Conservation (phyloP, 2,329 filamentous ascomycete genomes). For the Coniochaeta pulveracea region DNA sequence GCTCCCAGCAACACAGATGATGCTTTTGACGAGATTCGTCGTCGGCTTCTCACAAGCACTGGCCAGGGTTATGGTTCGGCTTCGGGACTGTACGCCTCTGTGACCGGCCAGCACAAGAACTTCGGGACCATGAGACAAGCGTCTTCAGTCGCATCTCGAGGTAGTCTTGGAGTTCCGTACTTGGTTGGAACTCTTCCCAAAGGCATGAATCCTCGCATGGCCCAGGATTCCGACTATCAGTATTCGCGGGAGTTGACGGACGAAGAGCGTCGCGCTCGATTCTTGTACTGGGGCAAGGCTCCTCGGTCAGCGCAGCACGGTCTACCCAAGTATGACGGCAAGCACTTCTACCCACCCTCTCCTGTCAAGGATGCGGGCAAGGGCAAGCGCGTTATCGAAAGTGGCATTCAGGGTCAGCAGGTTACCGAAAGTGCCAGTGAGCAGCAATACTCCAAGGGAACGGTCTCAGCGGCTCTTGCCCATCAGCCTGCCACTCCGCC, state of each 20-base stretch:
- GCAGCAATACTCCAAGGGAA: no score
- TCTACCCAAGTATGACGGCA: constrained; percentile 53
- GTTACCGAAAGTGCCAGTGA: no score
- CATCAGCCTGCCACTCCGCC: no score
- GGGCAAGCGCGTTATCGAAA: background rate
- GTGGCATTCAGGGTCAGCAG: no score
- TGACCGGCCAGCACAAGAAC: no score
- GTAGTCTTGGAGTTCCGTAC: constrained; percentile 30
- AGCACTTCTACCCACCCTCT: constrained; percentile 50
- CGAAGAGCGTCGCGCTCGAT: constrained; percentile 46
- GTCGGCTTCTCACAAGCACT: no score
- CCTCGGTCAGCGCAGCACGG: constrained; percentile 37
- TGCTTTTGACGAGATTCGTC: no score
- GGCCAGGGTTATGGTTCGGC: no score
- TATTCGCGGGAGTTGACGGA: constrained; percentile 46
- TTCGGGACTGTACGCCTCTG: no score
- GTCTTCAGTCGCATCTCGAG: constrained; percentile 2
- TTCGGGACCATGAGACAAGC: no score
- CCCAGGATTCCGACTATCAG: constrained; percentile 34
- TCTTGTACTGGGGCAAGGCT: constrained; percentile 49
- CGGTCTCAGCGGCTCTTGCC: no score
- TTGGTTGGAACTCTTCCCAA: constrained; percentile 40
- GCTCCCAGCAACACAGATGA: no score
- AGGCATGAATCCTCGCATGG: constrained; percentile 28
- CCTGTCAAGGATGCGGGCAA: constrained; percentile 26